Evolutionary conservation across 371 early-diverging fungal species (phyloP), one percentile per base, ranked within the genome.

Genomic region (Syncephalastrum contaminatum): DNA sequence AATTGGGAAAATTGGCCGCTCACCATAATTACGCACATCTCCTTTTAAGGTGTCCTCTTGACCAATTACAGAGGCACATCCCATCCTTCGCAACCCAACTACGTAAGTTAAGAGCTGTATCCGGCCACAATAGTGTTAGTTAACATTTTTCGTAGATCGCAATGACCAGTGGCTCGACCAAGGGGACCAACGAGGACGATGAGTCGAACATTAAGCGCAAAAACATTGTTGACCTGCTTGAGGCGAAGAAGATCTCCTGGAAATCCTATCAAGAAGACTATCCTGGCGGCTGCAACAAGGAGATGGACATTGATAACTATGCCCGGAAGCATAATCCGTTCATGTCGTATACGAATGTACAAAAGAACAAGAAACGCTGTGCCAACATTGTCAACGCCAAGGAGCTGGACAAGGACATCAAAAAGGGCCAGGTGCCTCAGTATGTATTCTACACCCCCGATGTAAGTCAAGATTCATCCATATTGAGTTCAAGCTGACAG

Each of bases 241-340:
- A 87, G 54, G 61, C 70, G 15, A 83, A 79, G 60, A 70, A 73
- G 1, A 60, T 87, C 22, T 65, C 81, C 22, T 89, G 90, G 90
- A 85, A 77, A 59, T 58, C 76, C 12, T 89, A 88, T 58, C 76
- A 81, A 59, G 86, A 89, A 64, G 67, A 80, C 21, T 83, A 77
- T 53, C 81, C 85, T 15, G 82, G 83, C 7, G 55, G 54, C 54
- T 58, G 82, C 56, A 56, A 67, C 48, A 67, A 59, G 41, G 48
- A 59, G 15, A 65, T 66, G 60, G 54, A 57, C 6, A 67, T 58
- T 40, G 62, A 50, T 2, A 43, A 50, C 12, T 82, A 85, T 59
- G 66, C 54, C 27, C 70, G 85, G 43, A 86, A 80, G 48, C 84
- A 85, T 58, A 82, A 78, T 54, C 85, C 88, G 21, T 82, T 86